These are phyloP conservation scores for Trichoderma afroharzianum DNA, from an alignment of 2,329 filamentous ascomycete species.

Conservation along the genomic window DNA sequence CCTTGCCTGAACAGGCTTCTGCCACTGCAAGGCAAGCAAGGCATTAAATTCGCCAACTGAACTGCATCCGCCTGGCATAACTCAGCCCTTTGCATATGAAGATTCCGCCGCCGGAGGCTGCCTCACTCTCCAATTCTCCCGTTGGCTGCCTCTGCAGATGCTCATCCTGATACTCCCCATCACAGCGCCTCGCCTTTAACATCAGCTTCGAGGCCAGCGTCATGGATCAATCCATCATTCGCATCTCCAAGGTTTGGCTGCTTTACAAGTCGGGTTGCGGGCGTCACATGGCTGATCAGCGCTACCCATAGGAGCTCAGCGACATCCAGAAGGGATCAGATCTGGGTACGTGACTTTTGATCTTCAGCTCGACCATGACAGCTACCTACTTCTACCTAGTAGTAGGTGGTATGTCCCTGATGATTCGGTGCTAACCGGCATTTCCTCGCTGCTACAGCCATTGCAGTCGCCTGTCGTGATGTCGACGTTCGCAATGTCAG, in stretches of 20 bases:
- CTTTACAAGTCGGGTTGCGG: background rate
- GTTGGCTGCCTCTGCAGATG: conserved; percentile 14
- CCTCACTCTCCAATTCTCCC: background rate
- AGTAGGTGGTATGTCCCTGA: no score
- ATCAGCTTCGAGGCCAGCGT: conserved; percentile 19
- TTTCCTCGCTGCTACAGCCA: conserved; percentile 47
- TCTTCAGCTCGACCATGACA: background rate
- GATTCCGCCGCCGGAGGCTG: background rate
- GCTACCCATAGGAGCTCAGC: conserved; percentile 64
- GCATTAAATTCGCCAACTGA: background rate
- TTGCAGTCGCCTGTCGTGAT: conserved; percentile 84
- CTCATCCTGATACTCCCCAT: background rate
- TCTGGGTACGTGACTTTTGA: conserved; percentile 59
- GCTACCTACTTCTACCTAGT: background rate
- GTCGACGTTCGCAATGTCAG: conserved; percentile 83
- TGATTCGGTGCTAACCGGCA: background rate
- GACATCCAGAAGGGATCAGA: conserved; percentile 81
- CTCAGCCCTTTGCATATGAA: background rate
- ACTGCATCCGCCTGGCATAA: background rate
- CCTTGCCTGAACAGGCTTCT: conserved; percentile 8
- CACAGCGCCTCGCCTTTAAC: conserved; percentile 9
- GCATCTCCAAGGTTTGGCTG: conserved; percentile 68
- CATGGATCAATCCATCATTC: conserved; percentile 78
- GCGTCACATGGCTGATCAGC: conserved; percentile 11
- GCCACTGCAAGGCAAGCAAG: background rate